Percentiles rank a stretch among this genome's conserved stretches.
These are phyloP conservation scores for Arabidopsis lyrata DNA, from an alignment of 441 rosid genomes.

Conservation along the genomic window DNA sequence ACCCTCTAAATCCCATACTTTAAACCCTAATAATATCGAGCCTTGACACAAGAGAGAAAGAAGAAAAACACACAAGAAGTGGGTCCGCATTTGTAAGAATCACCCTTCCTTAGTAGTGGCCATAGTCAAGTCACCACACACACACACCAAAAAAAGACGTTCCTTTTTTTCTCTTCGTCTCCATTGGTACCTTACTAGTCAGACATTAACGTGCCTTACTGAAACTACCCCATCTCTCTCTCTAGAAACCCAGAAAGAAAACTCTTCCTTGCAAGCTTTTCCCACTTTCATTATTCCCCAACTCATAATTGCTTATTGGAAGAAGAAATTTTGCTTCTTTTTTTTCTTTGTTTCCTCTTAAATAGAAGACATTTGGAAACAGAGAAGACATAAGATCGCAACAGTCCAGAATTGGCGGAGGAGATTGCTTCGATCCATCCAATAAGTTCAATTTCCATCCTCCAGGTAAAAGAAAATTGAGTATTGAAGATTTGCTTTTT, in stretches of 20 bases:
- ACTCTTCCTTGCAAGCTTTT: constrained; percentile 35
- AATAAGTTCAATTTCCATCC: neutral
- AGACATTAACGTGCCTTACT: constrained; percentile 42
- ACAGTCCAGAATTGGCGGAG: neutral
- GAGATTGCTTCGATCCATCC: neutral
- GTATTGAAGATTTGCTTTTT: neutral
- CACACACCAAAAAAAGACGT: constrained; percentile 15
- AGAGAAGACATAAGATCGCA: neutral
- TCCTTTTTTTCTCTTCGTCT: constrained; percentile 31
- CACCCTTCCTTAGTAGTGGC: constrained; percentile 33
- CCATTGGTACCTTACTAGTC: constrained; percentile 39
- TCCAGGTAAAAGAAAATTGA: neutral
- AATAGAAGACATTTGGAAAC: neutral
- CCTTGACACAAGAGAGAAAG: neutral
- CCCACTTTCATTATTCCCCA: neutral
- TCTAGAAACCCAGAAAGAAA: neutral
- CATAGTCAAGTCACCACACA: constrained; percentile 41
- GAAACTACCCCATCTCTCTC: constrained; percentile 29
- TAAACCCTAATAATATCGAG: neutral
- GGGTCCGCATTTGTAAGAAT: constrained; percentile 37
- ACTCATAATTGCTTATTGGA: neutral
- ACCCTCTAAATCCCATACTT: neutral
- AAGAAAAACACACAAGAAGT: constrained; percentile 15
- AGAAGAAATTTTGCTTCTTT: neutral
- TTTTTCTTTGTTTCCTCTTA: neutral